phyloP scores from a whole-genome alignment of 2,329 filamentous ascomycete species.

The Diplodia scrobiculata region DNA sequence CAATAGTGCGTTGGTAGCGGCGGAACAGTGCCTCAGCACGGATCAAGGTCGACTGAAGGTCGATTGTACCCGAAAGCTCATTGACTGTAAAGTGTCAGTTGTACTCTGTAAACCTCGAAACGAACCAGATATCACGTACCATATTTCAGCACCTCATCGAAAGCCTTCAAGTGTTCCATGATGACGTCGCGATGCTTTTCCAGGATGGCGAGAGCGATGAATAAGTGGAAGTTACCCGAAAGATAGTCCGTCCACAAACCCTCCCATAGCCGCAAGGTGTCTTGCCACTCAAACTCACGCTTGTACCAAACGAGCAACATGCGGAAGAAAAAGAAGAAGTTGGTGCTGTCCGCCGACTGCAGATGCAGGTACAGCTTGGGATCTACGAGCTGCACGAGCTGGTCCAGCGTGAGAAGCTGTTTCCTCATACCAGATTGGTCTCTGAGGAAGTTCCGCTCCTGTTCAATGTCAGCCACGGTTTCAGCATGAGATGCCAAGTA shows the following conservation, averaged over 20 bases:
- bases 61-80: conserved; percentile 89
- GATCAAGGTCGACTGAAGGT: conserved; percentile 81
- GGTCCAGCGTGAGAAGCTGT: conserved; percentile 86
- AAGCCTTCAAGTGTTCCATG: conserved; percentile 88
- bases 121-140: conserved; percentile 56
- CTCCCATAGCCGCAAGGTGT: conserved; percentile 89
- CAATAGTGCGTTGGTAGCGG: conserved; percentile 83
- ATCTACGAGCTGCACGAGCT: conserved; percentile 95
- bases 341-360: conserved; percentile 87
- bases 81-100: conserved; percentile 65
- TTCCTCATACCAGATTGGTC: conserved; percentile 95
- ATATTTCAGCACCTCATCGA: conserved; percentile 97
- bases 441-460: conserved; percentile 89
- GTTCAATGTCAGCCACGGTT: conserved; percentile 2
- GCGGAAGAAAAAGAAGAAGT: conserved; percentile 99
- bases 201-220: conserved; percentile 87
- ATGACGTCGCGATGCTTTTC: conserved; percentile 97
- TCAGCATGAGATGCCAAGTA: no score
- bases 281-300: conserved; percentile 87
- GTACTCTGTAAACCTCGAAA: not conserved
- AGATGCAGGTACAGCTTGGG: conserved; percentile 91
- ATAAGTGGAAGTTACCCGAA: conserved; percentile 88
- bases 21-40: conserved; percentile 86
- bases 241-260: conserved; percentile 89
- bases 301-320: conserved; percentile 99